Base-by-base conservation (phyloP, 129 eudicot species). In the Chrysanthemum makinoi region DNA sequence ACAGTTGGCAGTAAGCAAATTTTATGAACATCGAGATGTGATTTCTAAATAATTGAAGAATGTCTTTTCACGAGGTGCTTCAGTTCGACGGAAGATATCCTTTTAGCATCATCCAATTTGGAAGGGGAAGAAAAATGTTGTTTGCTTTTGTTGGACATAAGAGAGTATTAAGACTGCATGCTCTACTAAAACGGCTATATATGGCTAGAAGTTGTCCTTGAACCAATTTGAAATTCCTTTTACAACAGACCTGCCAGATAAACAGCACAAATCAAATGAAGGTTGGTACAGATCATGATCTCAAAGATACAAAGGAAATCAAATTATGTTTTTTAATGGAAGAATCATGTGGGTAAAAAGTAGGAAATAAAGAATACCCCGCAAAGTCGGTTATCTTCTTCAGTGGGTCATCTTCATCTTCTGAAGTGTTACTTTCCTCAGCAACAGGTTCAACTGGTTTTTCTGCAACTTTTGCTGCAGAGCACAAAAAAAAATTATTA, bases 221-320 rank as follows among this genome's bases (percentile, higher is more conserved):
- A 90, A 82, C 99, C 99, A 95, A 68, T 88, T 87, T 56, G 80
- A 51, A 66, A 81, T 96, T 79, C 99, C 96, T 84, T 86, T 90
- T 80, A 86, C 97, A 43, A 81, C 88, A 69, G 93, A 79, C 87
- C 99, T 95, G 90, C 84, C 79, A 60, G 28, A 48, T 61, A 52
- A 70, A 30, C 35, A n/a, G 15, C 15, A 24, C 75, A 33, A 15
- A 68, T 33, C 58, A 65, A 58, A 58, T 10, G 57, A 22, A 26
- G 16, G 13, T 10, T 39, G 47, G 39, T 43, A 19, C 17, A 12
- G 61, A 24, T 43, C 48, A 3, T 47, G 12, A 71, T 3, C 39
- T 44, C 52, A 17, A 30, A 58, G 39, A 47, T 12, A 46, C 15
- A 8, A 22, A 18, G 9, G 19, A 62, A 33, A 59, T 13, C 24